Conservation (phyloP, 192 early-diverging fungal genomes). For the Spizellomyces punctatus region DNA sequence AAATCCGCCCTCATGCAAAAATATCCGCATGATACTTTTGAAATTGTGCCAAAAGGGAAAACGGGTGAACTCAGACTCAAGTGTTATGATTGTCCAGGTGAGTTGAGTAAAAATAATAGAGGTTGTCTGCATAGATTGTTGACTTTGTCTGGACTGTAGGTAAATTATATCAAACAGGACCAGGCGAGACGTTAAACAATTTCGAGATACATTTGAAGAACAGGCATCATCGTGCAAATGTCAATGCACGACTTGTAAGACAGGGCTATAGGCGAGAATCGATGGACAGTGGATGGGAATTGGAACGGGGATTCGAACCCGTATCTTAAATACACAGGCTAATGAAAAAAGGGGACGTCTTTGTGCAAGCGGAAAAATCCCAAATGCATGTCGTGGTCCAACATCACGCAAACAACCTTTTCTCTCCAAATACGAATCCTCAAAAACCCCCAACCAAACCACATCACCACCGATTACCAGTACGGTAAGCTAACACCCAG, state of each 20-base stretch:
- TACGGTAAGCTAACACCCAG: too few relatives aligned
- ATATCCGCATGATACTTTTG: slow-evolving; percentile 54
- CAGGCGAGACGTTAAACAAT: slow-evolving; percentile 46
- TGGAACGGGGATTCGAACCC: too few relatives aligned
- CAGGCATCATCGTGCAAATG: slow-evolving; percentile 26
- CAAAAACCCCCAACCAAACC: too few relatives aligned
- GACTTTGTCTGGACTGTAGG: slow-evolving; percentile 21
- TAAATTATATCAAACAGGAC: slow-evolving; percentile 53
- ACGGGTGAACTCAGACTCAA: slow-evolving; percentile 40
- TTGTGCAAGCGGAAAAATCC: too few relatives aligned
- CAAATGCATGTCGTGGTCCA: too few relatives aligned
- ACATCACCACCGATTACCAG: too few relatives aligned
- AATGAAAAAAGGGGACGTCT: too few relatives aligned
- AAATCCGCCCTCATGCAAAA: slow-evolving; percentile 28
- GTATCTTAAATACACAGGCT: too few relatives aligned
- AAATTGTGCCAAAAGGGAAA: slow-evolving; percentile 43
- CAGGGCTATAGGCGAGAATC: too few relatives aligned
- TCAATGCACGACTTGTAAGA: neutral
- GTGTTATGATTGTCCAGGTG: slow-evolving; percentile 53
- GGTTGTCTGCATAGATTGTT: neutral
- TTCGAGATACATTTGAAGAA: slow-evolving; percentile 61
- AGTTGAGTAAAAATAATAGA: neutral
- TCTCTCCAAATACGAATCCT: too few relatives aligned
- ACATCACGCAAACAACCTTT: too few relatives aligned
- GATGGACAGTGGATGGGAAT: too few relatives aligned